A percentile compares a stretch with the other conserved stretches of the same genome.
Conservation (phyloP, 805 yeast genomes). For the Maudiozyma serrabonitensis region DNA sequence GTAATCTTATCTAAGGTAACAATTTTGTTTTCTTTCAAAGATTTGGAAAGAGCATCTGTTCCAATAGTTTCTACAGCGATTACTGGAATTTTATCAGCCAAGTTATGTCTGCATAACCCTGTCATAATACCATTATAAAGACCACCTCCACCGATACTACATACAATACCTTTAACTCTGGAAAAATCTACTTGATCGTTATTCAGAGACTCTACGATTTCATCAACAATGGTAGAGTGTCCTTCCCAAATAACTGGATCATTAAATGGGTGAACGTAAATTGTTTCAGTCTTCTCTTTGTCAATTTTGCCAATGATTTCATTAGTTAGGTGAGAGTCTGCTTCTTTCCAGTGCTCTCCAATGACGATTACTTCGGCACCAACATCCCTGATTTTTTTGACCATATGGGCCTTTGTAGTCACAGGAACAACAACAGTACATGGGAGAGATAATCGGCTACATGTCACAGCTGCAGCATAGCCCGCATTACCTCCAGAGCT, state of each 20-base stretch:
- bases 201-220: conserved; percentile 23
- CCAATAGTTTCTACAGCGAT: conserved; percentile 49
- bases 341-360: conserved; percentile 41
- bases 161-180: conserved; percentile 36
- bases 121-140: conserved; percentile 40
- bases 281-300: conserved; percentile 19
- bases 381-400: conserved; percentile 33
- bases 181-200: conserved; percentile 12
- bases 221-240: conserved; percentile 40
- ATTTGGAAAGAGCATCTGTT: conserved; percentile 44
- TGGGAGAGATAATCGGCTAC: conserved; percentile 24
- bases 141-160: conserved; percentile 52
- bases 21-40: conserved; percentile 37
- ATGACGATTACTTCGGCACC: conserved; percentile 41
- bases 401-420: conserved; percentile 36
- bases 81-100: conserved; percentile 31
- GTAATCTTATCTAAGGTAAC: conserved; percentile 35
- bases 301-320: conserved; percentile 15
- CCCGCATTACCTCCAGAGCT: conserved; percentile 51
- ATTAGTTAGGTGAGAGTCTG: conserved; percentile 34
- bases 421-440: conserved; percentile 56
- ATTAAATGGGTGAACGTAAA: conserved; percentile 48
- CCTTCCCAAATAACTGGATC: conserved; percentile 45
- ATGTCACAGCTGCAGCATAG: conserved; percentile 35
- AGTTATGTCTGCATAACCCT: conserved; percentile 32